Percentiles rank a stretch among this genome's conserved stretches.
Evolutionary conservation across 257 asterid species (phyloP).

Genomic region (Lycium ferocissimum): DNA sequence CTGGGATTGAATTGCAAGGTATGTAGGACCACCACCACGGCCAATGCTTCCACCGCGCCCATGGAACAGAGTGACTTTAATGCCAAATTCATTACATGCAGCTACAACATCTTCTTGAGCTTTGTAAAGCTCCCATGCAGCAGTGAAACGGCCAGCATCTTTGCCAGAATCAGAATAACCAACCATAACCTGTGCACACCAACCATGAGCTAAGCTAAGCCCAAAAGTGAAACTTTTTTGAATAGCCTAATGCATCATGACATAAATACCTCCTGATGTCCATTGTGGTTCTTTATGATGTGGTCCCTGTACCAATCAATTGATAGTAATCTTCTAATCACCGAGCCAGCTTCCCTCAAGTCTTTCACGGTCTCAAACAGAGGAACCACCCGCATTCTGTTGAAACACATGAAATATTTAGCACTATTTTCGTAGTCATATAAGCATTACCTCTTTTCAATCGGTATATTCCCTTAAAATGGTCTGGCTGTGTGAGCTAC

Average conservation of each 20-base stretch:
- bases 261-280: conserved; percentile 88
- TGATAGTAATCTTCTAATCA: conserved; percentile 77
- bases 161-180: conserved; percentile 98
- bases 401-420: conserved; percentile 29
- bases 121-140: conserved; percentile 99
- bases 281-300: conserved; percentile 74
- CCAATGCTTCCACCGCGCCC: conserved; percentile 99
- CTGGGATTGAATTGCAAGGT: conserved; percentile 96
- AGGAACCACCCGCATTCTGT: conserved; percentile 93
- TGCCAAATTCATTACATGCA: conserved; percentile 86
- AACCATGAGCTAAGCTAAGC: conserved; percentile 42
- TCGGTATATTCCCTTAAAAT: background rate
- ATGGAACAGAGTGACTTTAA: conserved; percentile 91
- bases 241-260: background rate
- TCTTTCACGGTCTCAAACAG: conserved; percentile 97
- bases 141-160: conserved; percentile 96
- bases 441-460: background rate
- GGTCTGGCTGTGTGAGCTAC: background rate
- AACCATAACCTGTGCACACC: conserved; percentile 86
- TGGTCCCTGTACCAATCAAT: conserved; percentile 92
- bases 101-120: conserved; percentile 97
- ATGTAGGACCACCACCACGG: conserved; percentile 98
- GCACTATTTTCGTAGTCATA: background rate
- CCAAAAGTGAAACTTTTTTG: background rate
- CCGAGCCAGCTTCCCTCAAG: conserved; percentile 95